Evolutionary conservation across 2,329 filamentous ascomycete species (phyloP).

Genomic region (Aspergillus thermomutatus): DNA sequence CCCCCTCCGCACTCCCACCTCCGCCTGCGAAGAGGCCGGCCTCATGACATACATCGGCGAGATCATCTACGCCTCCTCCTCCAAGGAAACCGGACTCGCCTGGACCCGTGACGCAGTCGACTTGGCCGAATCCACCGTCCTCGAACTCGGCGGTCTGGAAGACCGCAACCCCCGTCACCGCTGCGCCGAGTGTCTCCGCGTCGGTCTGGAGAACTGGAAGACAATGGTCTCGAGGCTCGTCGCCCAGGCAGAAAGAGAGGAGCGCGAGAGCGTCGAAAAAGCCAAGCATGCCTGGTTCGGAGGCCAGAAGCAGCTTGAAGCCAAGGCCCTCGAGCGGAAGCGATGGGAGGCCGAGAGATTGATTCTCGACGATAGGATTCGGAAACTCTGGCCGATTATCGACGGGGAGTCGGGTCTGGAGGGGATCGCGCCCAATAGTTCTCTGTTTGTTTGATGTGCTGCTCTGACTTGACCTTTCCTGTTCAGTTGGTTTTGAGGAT

Average conservation of each 20-base stretch:
- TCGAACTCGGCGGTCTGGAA: constrained; percentile 30
- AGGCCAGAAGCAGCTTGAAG: constrained; percentile 23
- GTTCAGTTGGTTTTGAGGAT: neutral
- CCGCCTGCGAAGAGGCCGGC: constrained; percentile 79
- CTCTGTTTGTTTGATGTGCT: constrained; percentile 27
- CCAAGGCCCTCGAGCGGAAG: constrained; percentile 29
- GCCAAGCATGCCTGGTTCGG: constrained; percentile 33
- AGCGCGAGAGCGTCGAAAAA: constrained; percentile 32
- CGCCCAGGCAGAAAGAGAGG: constrained; percentile 36
- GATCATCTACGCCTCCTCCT: constrained; percentile 74
- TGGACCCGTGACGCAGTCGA: constrained; percentile 91
- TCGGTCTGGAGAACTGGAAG: constrained; percentile 77
- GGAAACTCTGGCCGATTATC: constrained; percentile 26
- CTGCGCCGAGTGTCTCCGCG: constrained; percentile 73
- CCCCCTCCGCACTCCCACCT: constrained; percentile 60
- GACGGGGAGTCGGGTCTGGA: constrained; percentile 29
- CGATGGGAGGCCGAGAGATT: constrained; percentile 41
- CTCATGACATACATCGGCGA: constrained; percentile 90
- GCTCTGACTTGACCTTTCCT: neutral
- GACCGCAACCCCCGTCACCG: constrained; percentile 49
- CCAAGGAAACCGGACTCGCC: constrained; percentile 67
- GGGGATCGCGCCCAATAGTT: constrained; percentile 26
- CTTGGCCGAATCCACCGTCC: constrained; percentile 64
- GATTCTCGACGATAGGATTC: constrained; percentile 36
- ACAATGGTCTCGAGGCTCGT: constrained; percentile 70